Base-by-base conservation (phyloP, 306 rosid genomes). In the Inga leiocalycina region DNA sequence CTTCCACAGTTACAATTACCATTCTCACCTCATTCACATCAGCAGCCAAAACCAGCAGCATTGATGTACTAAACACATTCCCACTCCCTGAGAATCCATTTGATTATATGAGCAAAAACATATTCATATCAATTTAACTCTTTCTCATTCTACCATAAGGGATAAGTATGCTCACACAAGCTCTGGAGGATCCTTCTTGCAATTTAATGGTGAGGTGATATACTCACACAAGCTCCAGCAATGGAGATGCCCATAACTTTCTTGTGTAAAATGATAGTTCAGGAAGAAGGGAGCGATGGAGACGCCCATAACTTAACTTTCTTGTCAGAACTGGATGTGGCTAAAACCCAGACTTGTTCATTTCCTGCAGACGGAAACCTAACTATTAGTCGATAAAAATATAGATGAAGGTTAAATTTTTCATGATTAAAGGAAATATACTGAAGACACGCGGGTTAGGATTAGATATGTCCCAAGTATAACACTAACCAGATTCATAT, bases 281-380 rank as follows among this genome's bases (percentile, higher is more conserved):
- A 90, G 20, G 85, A 86, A n/a, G 81, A 81, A 70, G 76, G 67
- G 22, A 82, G 82, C 0, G 94, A 79, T 22, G 99, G 98, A 62
- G 95, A 87, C 35, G 94, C 93, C 99, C 99, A 97, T 71, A 97
- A 86, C 86, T 97, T 97, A 57, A 94, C 99, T 86, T 97, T 97
- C 93, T 97, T 97, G 89, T 94, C 99, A 61, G 76, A 84, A 79
- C 99, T 89, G 43, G 97, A 87, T 54, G 98, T 89, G 78, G 98
- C 99, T 82, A 97, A 89, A 84, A 94, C 89, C 74, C 84, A 46
- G 54, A 80, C 88, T 75, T 86, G 83, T 75, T 86, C 84, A 74
- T 88, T 88, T 56, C 98, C 99, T 94, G 90, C 39, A 49, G 62
- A 82, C 59, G 76, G 71, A 54, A 74, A 30, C 41, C 64, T 8